These are phyloP conservation scores for Epichloe sp. DNA, from an alignment of 2,329 filamentous ascomycete genomes.

Conservation along the genomic window DNA sequence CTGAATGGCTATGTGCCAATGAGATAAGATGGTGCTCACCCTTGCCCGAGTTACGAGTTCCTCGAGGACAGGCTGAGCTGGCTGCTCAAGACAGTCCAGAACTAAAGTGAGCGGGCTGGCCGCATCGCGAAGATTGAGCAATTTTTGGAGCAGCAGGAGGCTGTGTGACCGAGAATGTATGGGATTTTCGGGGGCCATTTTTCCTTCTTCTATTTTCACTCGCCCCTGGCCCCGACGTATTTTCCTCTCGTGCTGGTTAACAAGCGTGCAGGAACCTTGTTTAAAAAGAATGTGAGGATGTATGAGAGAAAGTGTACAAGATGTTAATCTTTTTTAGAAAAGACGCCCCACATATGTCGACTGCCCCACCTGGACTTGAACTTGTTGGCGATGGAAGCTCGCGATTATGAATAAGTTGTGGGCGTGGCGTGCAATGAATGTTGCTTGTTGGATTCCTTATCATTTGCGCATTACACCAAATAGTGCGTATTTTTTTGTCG, in stretches of 20 bases:
- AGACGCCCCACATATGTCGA: neutral
- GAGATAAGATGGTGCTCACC: constrained; percentile 26
- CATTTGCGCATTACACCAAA: too few species aligned
- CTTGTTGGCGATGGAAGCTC: neutral
- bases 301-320: neutral
- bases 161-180: constrained; percentile 72
- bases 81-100: constrained; percentile 75
- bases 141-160: constrained; percentile 62
- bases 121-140: constrained; percentile 65
- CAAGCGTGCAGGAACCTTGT: neutral
- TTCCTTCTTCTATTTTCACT: neutral
- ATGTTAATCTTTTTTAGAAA: neutral
- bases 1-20: neutral
- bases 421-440: too few species aligned
- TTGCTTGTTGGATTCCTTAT: too few species aligned
- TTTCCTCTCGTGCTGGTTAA: neutral
- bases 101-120: constrained; percentile 79
- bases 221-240: neutral
- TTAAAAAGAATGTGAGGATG: neutral
- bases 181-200: constrained; percentile 44
- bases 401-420: too few species aligned
- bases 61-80: constrained; percentile 51
- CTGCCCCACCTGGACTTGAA: neutral
- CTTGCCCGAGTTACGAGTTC: constrained; percentile 69
- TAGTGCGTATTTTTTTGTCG: neutral